A percentile compares a stretch with the other conserved stretches of the same genome.
Evolutionary conservation across 208 protist species (phyloP).

Genomic region (Acanthamoeba divionensis): DNA sequence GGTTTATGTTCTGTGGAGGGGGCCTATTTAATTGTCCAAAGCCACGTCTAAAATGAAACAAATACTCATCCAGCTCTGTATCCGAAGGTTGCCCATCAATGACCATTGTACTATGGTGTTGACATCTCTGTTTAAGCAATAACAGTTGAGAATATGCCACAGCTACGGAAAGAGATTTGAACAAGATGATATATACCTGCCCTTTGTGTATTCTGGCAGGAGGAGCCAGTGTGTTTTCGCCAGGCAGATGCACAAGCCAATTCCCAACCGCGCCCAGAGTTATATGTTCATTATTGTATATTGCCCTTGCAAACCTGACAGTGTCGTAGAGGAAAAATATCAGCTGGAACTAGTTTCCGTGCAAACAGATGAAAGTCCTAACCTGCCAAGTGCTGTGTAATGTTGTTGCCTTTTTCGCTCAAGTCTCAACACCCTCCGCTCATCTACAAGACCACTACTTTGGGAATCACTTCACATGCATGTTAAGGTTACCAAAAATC

Average conservation of each 20-base stretch:
- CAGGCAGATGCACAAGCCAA: constrained; percentile 26
- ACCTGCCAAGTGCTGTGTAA: neutral
- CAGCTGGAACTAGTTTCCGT: neutral
- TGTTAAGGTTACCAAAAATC: no score
- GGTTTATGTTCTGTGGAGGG: neutral
- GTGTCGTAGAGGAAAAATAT: neutral
- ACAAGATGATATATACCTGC: neutral
- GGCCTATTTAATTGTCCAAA: constrained; percentile 31
- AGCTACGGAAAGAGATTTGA: no score
- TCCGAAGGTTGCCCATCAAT: neutral
- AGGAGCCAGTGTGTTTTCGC: neutral
- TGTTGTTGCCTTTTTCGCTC: neutral
- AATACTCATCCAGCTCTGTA: neutral
- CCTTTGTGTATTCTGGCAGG: neutral
- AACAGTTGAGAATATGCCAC: neutral
- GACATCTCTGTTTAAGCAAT: neutral
- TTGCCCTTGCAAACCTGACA: neutral
- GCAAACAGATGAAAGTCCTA: neutral
- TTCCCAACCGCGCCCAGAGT: neutral
- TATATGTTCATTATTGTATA: neutral
- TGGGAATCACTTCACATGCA: no score
- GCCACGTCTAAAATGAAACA: constrained; percentile 17
- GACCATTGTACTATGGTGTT: constrained; percentile 18
- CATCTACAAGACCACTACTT: no score
- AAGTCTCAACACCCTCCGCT: neutral